Percentiles rank a stretch among this genome's conserved stretches.
These are phyloP conservation scores for Ophiostoma triangulosporum DNA, from an alignment of 2,329 filamentous ascomycete species.

Conservation along the genomic window DNA sequence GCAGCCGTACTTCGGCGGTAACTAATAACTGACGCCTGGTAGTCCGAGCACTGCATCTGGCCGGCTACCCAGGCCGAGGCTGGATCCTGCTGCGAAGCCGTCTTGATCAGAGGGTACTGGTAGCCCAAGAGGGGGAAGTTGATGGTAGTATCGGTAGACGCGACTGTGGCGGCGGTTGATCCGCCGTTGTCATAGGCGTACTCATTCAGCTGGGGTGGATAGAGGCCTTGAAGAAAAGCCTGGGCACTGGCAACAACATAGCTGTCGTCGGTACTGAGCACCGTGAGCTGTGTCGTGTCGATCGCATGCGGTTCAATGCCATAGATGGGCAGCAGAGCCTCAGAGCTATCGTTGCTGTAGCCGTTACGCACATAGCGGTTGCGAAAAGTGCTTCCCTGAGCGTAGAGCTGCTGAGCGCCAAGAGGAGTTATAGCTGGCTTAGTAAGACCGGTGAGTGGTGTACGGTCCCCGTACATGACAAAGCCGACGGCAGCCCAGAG, in stretches of 20 bases:
- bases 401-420: slow-evolving; percentile 38
- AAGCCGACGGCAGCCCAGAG: slow-evolving; percentile 38
- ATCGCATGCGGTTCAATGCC: slow-evolving; percentile 30
- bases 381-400: slow-evolving; percentile 35
- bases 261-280: slow-evolving; percentile 28
- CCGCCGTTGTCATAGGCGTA: slow-evolving; percentile 26
- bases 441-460: slow-evolving; percentile 24
- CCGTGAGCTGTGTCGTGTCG: slow-evolving; percentile 32
- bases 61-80: slow-evolving; percentile 32
- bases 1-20: slow-evolving; percentile 15
- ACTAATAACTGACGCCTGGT: slow-evolving; percentile 20
- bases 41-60: slow-evolving; percentile 25
- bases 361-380: slow-evolving; percentile 30
- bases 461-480: slow-evolving; percentile 40
- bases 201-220: slow-evolving; percentile 48
- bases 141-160: slow-evolving; percentile 34
- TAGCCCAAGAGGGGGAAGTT: slow-evolving; percentile 62
- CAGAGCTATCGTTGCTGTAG: slow-evolving; percentile 14
- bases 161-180: slow-evolving; percentile 14
- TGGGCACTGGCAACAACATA: slow-evolving; percentile 53
- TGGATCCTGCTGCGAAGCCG: slow-evolving; percentile 21
- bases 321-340: slow-evolving; percentile 24
- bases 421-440: slow-evolving; percentile 32
- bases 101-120: slow-evolving; percentile 57
- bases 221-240: slow-evolving; percentile 74